Percentiles rank a stretch among this genome's conserved stretches.
These are phyloP conservation scores for Trichoderma erinaceum DNA, from an alignment of 495 filamentous ascomycete species.

Conservation along the genomic window DNA sequence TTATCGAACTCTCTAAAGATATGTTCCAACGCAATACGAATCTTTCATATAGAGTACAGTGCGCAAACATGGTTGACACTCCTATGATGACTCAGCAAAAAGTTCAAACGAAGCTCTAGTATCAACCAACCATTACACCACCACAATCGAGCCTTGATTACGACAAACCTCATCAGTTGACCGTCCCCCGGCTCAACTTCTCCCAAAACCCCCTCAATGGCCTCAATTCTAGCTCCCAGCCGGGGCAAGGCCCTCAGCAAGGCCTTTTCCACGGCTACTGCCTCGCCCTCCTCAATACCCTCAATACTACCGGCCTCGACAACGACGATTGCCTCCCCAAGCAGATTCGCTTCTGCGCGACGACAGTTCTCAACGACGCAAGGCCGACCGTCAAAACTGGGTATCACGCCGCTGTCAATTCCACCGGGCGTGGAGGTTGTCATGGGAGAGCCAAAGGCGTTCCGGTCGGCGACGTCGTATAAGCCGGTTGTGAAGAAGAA, in stretches of 20 bases:
- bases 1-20: neutral
- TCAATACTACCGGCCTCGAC: constrained; percentile 72
- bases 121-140: no score
- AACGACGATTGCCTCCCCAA: constrained; percentile 16
- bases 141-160: neutral
- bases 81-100: constrained; percentile 11
- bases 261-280: constrained; percentile 28
- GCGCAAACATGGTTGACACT: neutral
- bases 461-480: constrained; percentile 47
- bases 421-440: constrained; percentile 75
- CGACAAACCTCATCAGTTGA: neutral
- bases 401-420: constrained; percentile 70
- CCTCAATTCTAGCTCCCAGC: constrained; percentile 46
- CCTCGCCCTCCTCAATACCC: constrained; percentile 45
- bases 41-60: neutral
- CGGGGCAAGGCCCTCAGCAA: constrained; percentile 39
- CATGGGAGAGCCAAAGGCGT: constrained; percentile 51
- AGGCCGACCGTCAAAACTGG: constrained; percentile 68
- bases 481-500: constrained; percentile 48
- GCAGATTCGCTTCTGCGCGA: constrained; percentile 23
- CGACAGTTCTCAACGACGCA: constrained; percentile 69
- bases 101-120: neutral
- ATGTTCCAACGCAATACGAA: neutral
- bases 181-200: neutral
- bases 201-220: constrained; percentile 15